Percentiles rank a stretch among this genome's conserved stretches.
phyloP scores from a whole-genome alignment of 345 rosid species.

The Cardamine resedifolia region DNA sequence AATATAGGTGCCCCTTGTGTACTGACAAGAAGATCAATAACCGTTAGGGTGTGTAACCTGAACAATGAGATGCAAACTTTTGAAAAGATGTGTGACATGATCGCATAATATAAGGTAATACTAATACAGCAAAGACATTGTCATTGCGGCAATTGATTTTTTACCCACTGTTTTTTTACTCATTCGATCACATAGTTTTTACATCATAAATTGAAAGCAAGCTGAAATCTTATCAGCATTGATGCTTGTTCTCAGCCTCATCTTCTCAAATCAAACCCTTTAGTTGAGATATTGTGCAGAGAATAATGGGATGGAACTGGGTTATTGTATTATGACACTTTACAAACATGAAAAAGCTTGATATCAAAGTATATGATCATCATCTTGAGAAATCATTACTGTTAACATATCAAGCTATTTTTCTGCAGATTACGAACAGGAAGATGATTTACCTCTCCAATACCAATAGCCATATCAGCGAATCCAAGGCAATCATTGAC shows the following conservation, averaged over 20 bases:
- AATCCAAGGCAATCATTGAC: slow-evolving; percentile 93
- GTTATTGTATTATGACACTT: slow-evolving; percentile 6
- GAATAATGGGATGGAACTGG: not conserved
- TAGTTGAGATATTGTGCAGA: slow-evolving; percentile 13
- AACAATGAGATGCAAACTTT: not conserved
- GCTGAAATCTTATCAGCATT: not conserved
- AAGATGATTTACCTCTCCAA: slow-evolving; percentile 67
- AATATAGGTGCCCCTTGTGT: not conserved
- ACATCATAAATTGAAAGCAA: not conserved
- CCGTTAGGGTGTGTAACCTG: not conserved
- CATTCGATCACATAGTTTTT: not conserved
- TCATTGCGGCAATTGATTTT: not conserved
- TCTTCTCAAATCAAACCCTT: slow-evolving; percentile 15
- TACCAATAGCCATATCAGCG: slow-evolving; percentile 68
- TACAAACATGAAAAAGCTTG: not conserved
- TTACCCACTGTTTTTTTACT: not conserved
- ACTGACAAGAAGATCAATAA: slow-evolving; percentile 8
- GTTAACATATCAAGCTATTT: slow-evolving; percentile 6
- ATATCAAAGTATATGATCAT: not conserved
- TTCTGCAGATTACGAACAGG: slow-evolving; percentile 2
- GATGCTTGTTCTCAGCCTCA: slow-evolving; percentile 10
- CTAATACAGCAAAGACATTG: not conserved
- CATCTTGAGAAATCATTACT: slow-evolving; percentile 4
- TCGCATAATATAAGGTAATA: not conserved
- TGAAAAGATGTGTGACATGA: not conserved